Conservation (phyloP, 2,329 filamentous ascomycete genomes). For the Corinectria fuckeliana region DNA sequence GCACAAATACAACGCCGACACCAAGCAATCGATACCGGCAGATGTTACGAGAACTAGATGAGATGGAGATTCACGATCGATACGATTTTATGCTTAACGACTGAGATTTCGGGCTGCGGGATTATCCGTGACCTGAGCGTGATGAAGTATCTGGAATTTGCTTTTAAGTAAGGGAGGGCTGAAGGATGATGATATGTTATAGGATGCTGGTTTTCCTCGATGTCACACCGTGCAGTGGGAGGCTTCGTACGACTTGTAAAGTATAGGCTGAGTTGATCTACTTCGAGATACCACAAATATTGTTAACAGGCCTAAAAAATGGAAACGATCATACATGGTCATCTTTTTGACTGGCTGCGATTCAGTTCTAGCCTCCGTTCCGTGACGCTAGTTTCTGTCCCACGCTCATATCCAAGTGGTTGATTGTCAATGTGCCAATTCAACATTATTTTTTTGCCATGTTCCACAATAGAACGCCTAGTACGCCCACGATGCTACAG, state of each 20-base stretch:
- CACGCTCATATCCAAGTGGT: constrained; percentile 8
- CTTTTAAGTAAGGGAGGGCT: constrained; percentile 12
- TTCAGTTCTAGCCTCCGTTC: background rate
- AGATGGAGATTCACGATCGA: constrained; percentile 33
- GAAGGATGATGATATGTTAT: constrained; percentile 12
- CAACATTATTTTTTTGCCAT: constrained; percentile 3
- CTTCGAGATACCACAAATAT: constrained; percentile 17
- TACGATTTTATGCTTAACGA: constrained; percentile 37
- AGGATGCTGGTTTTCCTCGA: constrained; percentile 26
- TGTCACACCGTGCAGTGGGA: constrained; percentile 15
- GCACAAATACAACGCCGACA: background rate
- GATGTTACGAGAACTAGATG: constrained; percentile 17
- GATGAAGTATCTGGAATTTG: constrained; percentile 23
- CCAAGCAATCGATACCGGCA: background rate
- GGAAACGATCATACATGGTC: background rate
- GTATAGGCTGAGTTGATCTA: constrained; percentile 22
- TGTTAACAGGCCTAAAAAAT: constrained; percentile 6
- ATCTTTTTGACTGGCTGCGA: background rate
- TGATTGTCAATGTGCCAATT: constrained; percentile 9
- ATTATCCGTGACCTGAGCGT: constrained; percentile 13
- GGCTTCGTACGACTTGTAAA: constrained; percentile 29
- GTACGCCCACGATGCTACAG: constrained; percentile 39
- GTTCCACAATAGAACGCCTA: constrained; percentile 41
- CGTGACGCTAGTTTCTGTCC: constrained; percentile 1
- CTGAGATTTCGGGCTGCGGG: constrained; percentile 15